A percentile compares a stretch with the other conserved stretches of the same genome.
These are phyloP conservation scores for Dispira simplex DNA, from an alignment of 192 early-diverging fungal species.

Conservation along the genomic window DNA sequence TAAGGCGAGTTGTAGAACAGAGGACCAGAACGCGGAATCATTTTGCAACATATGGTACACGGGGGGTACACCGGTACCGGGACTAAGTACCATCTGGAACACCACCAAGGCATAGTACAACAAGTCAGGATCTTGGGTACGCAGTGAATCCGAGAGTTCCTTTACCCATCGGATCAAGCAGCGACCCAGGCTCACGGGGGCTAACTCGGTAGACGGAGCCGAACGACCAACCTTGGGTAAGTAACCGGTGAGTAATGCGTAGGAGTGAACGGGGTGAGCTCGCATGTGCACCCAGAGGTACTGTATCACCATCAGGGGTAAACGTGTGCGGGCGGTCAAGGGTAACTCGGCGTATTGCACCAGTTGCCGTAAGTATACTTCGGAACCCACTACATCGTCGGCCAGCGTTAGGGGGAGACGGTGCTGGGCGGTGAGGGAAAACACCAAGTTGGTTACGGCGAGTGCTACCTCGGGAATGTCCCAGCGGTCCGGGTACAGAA, in stretches of 20 bases:
- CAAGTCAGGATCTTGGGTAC: background rate
- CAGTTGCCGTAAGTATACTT: background rate
- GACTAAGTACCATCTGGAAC: background rate
- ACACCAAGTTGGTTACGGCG: background rate
- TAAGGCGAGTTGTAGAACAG: background rate
- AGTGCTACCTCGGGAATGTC: background rate
- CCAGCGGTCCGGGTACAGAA: background rate
- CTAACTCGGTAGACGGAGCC: background rate
- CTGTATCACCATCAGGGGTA: background rate
- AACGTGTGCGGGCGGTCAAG: too few species aligned
- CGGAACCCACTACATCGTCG: slow-evolving; percentile 3
- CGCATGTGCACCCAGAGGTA: background rate
- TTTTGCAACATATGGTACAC: background rate
- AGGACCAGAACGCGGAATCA: background rate
- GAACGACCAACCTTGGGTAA: too few species aligned
- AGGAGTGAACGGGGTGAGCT: background rate
- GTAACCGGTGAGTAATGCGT: background rate
- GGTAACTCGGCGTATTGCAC: background rate
- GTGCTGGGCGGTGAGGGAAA: background rate
- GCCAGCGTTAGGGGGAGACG: background rate
- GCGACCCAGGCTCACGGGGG: background rate
- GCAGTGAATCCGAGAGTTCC: background rate
- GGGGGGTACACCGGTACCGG: background rate
- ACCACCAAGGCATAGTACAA: background rate
- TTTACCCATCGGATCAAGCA: slow-evolving; percentile 1